Evolutionary conservation across 768 basidiomycete genomes (phyloP), one percentile per base, ranked within the genome.

Genomic region (Tulasnella sp.): DNA sequence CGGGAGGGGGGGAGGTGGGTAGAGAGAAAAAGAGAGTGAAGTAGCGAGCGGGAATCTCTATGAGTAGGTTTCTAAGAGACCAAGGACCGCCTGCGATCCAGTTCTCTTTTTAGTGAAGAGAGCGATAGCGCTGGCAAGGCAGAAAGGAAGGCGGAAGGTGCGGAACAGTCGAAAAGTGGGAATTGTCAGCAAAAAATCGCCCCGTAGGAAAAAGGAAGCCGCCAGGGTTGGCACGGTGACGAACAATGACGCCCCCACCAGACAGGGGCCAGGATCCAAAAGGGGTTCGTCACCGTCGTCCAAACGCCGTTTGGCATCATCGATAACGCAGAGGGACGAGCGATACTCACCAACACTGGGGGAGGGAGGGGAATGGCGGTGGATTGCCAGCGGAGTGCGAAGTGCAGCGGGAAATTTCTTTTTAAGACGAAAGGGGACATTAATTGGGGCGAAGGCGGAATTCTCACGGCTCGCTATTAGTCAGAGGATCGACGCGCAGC

Each of bases 1-100:
- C 44, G 11, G 44, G 44, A 42, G 42, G 42, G 13, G 42, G 44
- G 15, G 44, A 26, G 11, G 37, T 26, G 44, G 61, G 26, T 20
- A 11, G 11, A 44, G 44, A 44, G 16, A 44, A 44, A 71, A 46
- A 72, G 39, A 46, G 39, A 29, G 71, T 72, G 32, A 46, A 72
- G 71, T 72, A 72, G 71, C 71, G 71, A 72, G 44, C 39, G 71
- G 71, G 71, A 72, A 26, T n/a, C 71, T 72, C 44, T 72, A 40
- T 72, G 70, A 35, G 26, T 37, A 35, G 32, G n/a, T 29, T 57
- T n/a, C 44, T 44, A 67, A 11, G 61, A 67, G 61, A 67, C 61
- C 29, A 29, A 72, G 37, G 71, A 72, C 44, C 71, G 71, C 71
- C 71, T 72, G 71, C 71, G 71, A 72, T 72, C 71, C 71, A 72